Evolutionary conservation across 2,329 filamentous ascomycete genomes (phyloP), one percentile per base, ranked within the genome.

Genomic region (Coniochaeta sp.): DNA sequence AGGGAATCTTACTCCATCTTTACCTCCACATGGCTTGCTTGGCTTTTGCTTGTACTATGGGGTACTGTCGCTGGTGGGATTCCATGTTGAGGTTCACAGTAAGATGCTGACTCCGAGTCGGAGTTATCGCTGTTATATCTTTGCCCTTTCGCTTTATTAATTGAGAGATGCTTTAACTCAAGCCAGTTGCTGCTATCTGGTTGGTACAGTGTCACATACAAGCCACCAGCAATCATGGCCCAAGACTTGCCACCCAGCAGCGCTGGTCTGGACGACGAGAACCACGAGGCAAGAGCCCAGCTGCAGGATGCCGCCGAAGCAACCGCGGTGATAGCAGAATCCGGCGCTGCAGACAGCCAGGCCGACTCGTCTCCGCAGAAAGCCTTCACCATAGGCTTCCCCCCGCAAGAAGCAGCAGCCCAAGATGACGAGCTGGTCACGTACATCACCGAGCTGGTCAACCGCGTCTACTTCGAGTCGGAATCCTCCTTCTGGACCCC

Each of bases 401-500:
- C 63, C 0, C 19, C 60, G 2, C n/a, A 38, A 17, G 31, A 56
- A 6, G 59, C 60, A 12, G 60, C 57, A 38, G 24, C 47, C 19
- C 44, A 60, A 28, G 38, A 31, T 28, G 28, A 47, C 50, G 17
- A 26, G 19, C n/a, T 58, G 2, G 22, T 58, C 8, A 22, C 12
- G 43, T 47, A 60, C 22, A 33, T 63, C 24, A 40, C 43, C 22
- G 19, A 56, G 22, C 40, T 63, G 17, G 58, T 64, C 40, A 66
- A 66, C 57, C 33, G 61, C 38, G 47, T 58, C 61, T 66, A 62
- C 50, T 33, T 50, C 19, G 34, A 34, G 33, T 33, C 33, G 14
- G 62, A 66, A 38, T 44, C 40, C 24, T 60, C 54, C 17, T 61
- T 66, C 50, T 66, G 63, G 62, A 28, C 44, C 2, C 22, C 34